Conservation (phyloP, 192 early-diverging fungal species). For the Phlyctochytrium planicorne region DNA sequence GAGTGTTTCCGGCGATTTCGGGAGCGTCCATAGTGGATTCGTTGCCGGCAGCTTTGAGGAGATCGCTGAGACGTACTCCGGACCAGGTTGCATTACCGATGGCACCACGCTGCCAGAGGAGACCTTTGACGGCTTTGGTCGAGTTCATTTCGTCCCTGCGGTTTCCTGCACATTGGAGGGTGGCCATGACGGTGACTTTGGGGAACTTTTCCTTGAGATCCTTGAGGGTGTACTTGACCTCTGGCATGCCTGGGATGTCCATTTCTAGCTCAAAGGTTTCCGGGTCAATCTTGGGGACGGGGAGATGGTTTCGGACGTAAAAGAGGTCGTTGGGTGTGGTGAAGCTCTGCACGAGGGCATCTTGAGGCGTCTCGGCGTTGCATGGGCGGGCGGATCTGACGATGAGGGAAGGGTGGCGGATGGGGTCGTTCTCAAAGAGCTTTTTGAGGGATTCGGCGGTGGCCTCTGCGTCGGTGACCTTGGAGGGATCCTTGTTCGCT, state of each 20-base stretch:
- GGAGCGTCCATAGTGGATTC: conserved; percentile 34
- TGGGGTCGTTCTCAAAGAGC: conserved; percentile 70
- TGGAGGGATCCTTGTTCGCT: conserved; percentile 8
- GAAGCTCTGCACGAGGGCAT: conserved; percentile 58
- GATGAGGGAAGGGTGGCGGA: conserved; percentile 59
- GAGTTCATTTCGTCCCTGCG: conserved; percentile 75
- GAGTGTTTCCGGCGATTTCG: background rate
- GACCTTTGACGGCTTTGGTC: conserved; percentile 74
- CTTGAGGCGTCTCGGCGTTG: conserved; percentile 79
- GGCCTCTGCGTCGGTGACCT: conserved; percentile 15
- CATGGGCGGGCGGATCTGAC: conserved; percentile 72
- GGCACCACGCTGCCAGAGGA: conserved; percentile 78
- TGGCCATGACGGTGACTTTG: conserved; percentile 59
- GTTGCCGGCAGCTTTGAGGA: conserved; percentile 65
- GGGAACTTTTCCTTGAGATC: conserved; percentile 53
- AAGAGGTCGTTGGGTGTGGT: conserved; percentile 76
- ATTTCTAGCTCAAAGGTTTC: conserved; percentile 60
- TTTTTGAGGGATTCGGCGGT: conserved; percentile 25
- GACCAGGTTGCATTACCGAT: conserved; percentile 77
- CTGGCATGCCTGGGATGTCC: conserved; percentile 47
- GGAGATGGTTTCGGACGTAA: conserved; percentile 88
- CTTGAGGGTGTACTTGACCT: conserved; percentile 39
- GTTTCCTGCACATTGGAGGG: conserved; percentile 85
- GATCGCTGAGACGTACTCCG: conserved; percentile 74
- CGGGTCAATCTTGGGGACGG: conserved; percentile 74